Evolutionary conservation across 2,329 filamentous ascomycete genomes (phyloP).

Genomic region (Calonectria naviculata): DNA sequence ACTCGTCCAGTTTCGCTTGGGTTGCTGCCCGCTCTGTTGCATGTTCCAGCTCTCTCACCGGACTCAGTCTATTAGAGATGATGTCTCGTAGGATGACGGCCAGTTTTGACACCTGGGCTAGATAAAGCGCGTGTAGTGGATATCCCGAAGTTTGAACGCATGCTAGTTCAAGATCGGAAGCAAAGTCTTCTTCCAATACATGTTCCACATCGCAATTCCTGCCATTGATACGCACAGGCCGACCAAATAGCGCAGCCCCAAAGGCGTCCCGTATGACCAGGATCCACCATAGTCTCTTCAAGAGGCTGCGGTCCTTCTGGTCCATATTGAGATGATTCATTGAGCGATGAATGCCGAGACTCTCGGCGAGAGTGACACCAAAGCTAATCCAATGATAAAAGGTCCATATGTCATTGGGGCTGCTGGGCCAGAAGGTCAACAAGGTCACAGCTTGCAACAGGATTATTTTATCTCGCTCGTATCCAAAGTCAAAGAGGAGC

Average conservation of each 20-base stretch:
- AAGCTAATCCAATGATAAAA: background rate
- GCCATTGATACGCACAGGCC: conserved; percentile 3
- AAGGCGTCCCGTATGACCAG: background rate
- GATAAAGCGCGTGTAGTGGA: background rate
- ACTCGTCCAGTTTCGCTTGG: background rate
- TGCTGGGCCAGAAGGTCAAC: background rate
- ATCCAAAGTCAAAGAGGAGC: background rate
- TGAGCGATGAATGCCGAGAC: background rate
- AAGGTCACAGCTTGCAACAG: background rate
- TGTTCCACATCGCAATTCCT: background rate
- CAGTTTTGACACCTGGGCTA: background rate
- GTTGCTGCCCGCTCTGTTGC: background rate
- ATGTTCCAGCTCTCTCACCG: background rate
- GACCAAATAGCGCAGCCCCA: background rate
- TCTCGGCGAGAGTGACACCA: background rate
- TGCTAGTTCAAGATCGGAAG: background rate
- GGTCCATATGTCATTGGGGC: background rate
- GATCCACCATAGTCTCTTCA: conserved; percentile 9
- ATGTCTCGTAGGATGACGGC: background rate
- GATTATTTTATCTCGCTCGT: background rate
- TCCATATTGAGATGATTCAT: background rate
- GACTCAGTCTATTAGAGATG: background rate
- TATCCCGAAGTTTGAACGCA: background rate
- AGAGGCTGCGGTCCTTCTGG: background rate
- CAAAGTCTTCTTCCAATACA: background rate